Evolutionary conservation across 345 rosid species (phyloP), one percentile per base, ranked within the genome.

Genomic region (Populus nigra): DNA sequence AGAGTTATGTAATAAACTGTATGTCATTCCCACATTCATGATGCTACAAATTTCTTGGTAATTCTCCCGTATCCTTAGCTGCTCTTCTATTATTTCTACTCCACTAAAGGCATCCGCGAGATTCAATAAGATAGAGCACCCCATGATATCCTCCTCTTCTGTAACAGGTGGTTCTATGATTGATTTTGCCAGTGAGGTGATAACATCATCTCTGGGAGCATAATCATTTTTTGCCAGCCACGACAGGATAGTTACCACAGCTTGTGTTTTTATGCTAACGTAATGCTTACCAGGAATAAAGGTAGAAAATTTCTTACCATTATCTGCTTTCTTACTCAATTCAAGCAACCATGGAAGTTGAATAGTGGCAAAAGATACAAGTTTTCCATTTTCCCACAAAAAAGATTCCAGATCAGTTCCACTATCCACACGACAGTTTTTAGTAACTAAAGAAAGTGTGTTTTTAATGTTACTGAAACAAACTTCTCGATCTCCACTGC

Each of bases 311-410:
- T 79, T 90, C 83, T 89, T 87, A 80, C 86, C 73, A 65, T 80
- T 62, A 49, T 84, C 84, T 50, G 79, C 79, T 80, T 90, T 84
- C 83, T 83, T 80, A 82, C 89, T 88, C 84, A 93, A 79, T 82
- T 89, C 88, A 81, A 91, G 93, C 88, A 96, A 83, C 99, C 98
- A 92, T 23, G 99, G 97, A 80, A 96, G 94, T 80, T 90, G 88
- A 68, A 85, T 78, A 74, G 91, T 86, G 81, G 92, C 88, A 86
- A 96, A 93, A 43, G 94, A 89, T 33, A 87, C 83, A 71, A 90
- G 76, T 85, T 91, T 96, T 77, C 92, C 97, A 82, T 91, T 90
- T 79, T 93, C 93, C 76, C 65, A 79, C 77, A 92, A 78, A 82
- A 90, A 82, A 33, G 84, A 84, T 33, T 89, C 96, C 88, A 92